Base-by-base conservation (phyloP, 495 filamentous ascomycete genomes). In the Copromyces sp. region DNA sequence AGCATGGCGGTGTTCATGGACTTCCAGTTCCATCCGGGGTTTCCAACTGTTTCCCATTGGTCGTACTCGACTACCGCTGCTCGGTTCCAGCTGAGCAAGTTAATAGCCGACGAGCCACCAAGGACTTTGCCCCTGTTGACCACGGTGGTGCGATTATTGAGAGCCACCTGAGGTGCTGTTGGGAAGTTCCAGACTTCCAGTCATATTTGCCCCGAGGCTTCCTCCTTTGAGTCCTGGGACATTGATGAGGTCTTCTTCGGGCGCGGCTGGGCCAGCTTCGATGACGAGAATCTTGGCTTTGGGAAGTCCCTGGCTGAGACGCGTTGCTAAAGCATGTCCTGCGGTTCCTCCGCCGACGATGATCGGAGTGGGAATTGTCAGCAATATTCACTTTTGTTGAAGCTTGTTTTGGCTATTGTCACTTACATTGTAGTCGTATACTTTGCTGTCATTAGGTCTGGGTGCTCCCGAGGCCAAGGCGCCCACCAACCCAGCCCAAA, bases 331-430 rank as follows among this genome's bases (percentile, higher is more conserved):
- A 3, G 83, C 82, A 71, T 82, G 83, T 37, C 89, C 89, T 5
- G 87, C 87, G 0, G 88, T 90, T 9, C 89, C 89, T 68, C 88
- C 89, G 3, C 86, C 86, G 4, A 94, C 88, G 76, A 95, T 89
- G 74, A 96, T 76, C 78, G 79, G 9, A 38, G 11, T 8, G 7
- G 37, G 16, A 17, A 17, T 5, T 7, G 41, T 42, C 14, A 42
- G 41, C 4, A 17, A 42, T 4, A 42, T 42, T 17, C 5, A 2
- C 41, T 17, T 42, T 42, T 42, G 41, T 14, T 42, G 14, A 7
- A 7, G 41, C 41, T 17, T 14, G 16, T 5, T 17, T 42, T 42
- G 17, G 41, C 41, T 42, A 42, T 14, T 17, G 41, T 4, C 6
- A 42, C 41, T 42, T 17, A 42, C 41, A 24, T 24, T 24, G 5